Base-by-base conservation (phyloP, 2,329 filamentous ascomycete genomes). In the Meredithiella fracta region DNA sequence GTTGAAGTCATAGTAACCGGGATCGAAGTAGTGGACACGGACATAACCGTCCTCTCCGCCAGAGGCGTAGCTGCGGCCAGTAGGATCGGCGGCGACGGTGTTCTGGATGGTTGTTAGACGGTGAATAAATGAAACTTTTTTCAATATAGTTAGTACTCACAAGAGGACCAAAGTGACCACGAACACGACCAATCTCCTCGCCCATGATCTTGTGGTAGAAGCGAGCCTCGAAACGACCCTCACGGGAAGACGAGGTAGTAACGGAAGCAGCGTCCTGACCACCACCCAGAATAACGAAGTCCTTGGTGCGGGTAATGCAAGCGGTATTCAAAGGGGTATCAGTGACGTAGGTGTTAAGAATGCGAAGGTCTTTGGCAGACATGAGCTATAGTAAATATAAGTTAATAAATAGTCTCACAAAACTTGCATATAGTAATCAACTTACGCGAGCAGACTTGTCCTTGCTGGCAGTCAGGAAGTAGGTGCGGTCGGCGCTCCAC, bases 151-250 rank as follows among this genome's bases (percentile, higher is more conserved):
- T 25, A 54, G n/a, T 44, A 64, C 70, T 58, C 67, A 73, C 70
- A 67, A 96, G 77, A 62, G 86, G 92, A 67, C 92, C 92, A 72
- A 98, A 98, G 72, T 98, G 92, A 61, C 92, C 92, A 67, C 89
- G 81, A 62, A 98, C 92, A 76, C 92, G 85, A 63, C 92, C 92
- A 66, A 97, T 91, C 76, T 98, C 92, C 71, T 98, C 91, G 72
- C 95, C 89, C 69, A 98, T 97, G 69, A 98, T 85, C 79, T 94
- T 97, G 83, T 98, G 92, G 78, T 96, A 98, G 79, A 98, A 98
- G 62, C 92, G 83, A 47, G 92, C 92, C 73, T 98, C 92, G 76
- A 98, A 98, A 74, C 97, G 97, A 73, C 92, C 92, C 77, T 98
- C 92, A 62, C 92, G 82, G 52, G 89, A 83, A 34, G 85, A 85